Conservation (phyloP, 2,329 filamentous ascomycete genomes). For the Aspergillus novoparasiticus region DNA sequence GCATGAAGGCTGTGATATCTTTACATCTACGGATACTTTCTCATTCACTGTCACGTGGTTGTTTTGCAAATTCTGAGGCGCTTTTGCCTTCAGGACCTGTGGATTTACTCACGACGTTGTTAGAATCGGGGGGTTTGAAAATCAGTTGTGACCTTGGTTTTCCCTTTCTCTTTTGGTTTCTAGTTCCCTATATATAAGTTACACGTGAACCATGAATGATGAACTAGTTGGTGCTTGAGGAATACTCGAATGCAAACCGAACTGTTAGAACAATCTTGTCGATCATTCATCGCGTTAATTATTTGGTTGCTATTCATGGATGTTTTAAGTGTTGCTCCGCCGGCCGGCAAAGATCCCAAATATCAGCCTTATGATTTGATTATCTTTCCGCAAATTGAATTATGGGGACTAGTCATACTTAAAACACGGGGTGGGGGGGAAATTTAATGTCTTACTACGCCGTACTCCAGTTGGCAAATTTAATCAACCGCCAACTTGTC, state of each 20-base stretch:
- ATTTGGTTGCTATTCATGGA: background rate
- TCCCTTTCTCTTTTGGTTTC: constrained; percentile 7
- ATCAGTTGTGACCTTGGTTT: constrained; percentile 21
- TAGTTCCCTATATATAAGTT: constrained; percentile 17
- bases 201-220: constrained; percentile 14
- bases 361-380: background rate
- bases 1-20: constrained; percentile 24
- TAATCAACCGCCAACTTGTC: constrained; percentile 9
- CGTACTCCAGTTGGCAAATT: background rate
- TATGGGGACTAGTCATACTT: background rate
- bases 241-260: background rate
- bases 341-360: background rate
- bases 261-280: background rate
- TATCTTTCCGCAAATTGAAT: background rate
- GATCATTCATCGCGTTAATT: background rate
- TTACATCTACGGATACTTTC: constrained; percentile 18
- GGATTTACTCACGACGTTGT: constrained; percentile 8
- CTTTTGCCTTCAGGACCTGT: constrained; percentile 17
- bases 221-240: constrained; percentile 5
- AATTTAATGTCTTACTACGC: background rate
- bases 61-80: constrained; percentile 19
- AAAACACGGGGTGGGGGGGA: background rate
- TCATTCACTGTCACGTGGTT: constrained; percentile 9
- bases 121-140: constrained; percentile 19
- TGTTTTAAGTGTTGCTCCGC: background rate